phyloP scores from a whole-genome alignment of 257 asterid species.

The Nicotiana paniculata region DNA sequence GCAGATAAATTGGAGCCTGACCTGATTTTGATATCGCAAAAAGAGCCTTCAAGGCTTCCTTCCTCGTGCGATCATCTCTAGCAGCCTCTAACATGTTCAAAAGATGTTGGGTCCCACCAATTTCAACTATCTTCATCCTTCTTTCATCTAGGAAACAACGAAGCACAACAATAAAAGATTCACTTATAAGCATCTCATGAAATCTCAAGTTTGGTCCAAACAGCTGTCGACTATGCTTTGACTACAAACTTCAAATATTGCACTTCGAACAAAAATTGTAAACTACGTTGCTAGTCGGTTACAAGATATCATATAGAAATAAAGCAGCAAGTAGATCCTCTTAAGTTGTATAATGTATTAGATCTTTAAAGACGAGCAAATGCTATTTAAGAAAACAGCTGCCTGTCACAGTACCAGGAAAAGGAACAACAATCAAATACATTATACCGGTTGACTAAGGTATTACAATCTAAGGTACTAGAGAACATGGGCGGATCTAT shows the following conservation, averaged over 20 bases:
- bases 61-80: conserved; percentile 78
- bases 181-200: background rate
- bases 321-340: background rate
- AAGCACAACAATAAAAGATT: background rate
- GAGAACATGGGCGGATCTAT: no score
- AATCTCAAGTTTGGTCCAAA: background rate
- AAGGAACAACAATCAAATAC: background rate
- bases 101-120: conserved; percentile 68
- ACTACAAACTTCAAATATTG: background rate
- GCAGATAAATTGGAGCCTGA: conserved; percentile 14
- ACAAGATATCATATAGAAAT: background rate
- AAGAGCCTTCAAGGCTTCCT: conserved; percentile 84
- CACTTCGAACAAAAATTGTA: conserved; percentile 9
- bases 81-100: conserved; percentile 61
- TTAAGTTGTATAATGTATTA: background rate
- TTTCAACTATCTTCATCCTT: conserved; percentile 71
- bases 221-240: background rate
- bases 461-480: background rate
- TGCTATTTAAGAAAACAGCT: background rate
- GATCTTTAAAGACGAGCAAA: background rate
- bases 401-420: background rate
- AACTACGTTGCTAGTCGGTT: background rate
- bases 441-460: background rate
- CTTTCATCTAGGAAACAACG: conserved; percentile 44
- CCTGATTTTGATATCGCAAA: conserved; percentile 87